These are phyloP conservation scores for Stagonosporopsis vannaccii DNA, from an alignment of 2,329 filamentous ascomycete species.

Conservation along the genomic window DNA sequence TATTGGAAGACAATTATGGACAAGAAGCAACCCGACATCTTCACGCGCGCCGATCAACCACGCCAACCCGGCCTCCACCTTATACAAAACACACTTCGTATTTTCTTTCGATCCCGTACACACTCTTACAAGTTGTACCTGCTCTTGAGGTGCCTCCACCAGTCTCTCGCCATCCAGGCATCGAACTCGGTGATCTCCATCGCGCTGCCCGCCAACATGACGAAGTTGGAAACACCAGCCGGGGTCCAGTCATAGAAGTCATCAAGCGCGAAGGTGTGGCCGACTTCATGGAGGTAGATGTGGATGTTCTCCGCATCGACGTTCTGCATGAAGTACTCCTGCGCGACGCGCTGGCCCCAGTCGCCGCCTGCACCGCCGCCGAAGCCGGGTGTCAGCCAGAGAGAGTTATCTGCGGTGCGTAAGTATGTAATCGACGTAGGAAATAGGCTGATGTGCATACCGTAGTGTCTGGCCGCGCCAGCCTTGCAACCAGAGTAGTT, in stretches of 20 bases:
- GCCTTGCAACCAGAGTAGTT: constrained; percentile 53
- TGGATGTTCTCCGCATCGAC: constrained; percentile 51
- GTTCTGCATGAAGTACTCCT: constrained; percentile 54
- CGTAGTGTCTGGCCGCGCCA: constrained; percentile 52
- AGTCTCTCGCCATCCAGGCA: constrained; percentile 59
- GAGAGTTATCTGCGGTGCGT: constrained; percentile 44
- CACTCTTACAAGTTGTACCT: constrained; percentile 25
- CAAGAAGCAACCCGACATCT: not conserved
- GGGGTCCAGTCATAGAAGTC: constrained; percentile 58
- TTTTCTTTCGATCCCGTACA: not conserved
- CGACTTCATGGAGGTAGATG: constrained; percentile 57
- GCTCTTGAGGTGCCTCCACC: constrained; percentile 52
- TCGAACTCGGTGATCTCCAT: constrained; percentile 57
- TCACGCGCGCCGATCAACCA: not conserved
- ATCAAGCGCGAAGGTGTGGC: constrained; percentile 56
- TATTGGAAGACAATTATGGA: not conserved
- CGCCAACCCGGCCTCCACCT: not conserved
- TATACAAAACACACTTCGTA: not conserved
- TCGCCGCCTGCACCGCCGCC: constrained; percentile 56
- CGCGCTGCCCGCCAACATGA: constrained; percentile 57
- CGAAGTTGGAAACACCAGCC: constrained; percentile 52
- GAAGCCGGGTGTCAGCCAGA: constrained; percentile 59
- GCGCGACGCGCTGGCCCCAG: constrained; percentile 57
- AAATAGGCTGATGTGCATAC: not conserved
- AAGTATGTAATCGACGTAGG: not conserved